Evolutionary conservation across 2,329 filamentous ascomycete genomes (phyloP), one percentile per base, ranked within the genome.

Genomic region (Alternaria ventricosa): DNA sequence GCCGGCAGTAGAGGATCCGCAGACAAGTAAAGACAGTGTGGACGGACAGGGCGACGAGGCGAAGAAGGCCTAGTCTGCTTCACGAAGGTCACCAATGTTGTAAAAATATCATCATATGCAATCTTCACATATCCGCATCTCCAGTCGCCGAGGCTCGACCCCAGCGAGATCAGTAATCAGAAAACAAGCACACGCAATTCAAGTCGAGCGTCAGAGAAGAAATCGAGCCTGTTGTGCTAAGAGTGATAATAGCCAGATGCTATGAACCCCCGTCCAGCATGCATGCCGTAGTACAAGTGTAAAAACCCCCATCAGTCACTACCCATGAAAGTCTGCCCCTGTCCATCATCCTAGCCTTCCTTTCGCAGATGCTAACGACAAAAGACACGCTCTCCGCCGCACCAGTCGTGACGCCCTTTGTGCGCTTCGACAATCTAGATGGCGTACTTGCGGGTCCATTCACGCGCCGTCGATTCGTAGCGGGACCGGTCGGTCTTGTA

Each of bases 381-480:
- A 41, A 71, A 71, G 70, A 66, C 63, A 59, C 51, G 50, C 60
- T 55, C 60, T 55, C 55, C 50, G 15, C 50, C 27, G 23, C 36
- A 41, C 50, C 23, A 41, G 36, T 41, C 36, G 28, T 55, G 22
- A 22, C 18, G 43, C 41, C 55, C 12, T 11, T 23, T 30, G 20
- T 22, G 36, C 25, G 18, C 36, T 20, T 46, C 36, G 36, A 41
- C 15, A 18, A 7, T 18, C 75, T 89, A 98, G 83, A 98, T 96
- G 80, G 96, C 96, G 82, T 98, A 98, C 88, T 99, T 99, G 83
- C 95, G 90, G 77, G 96, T 99, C 96, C 96, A 99, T 86, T 99
- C 96, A 75, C 95, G 88, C 66, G 96, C 96, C 62, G 94, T 98
- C 71, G 93, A 92, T 86, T 99, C 96, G 84, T 99, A 99, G 82